Base-by-base conservation (phyloP, 2,329 filamentous ascomycete genomes). In the Fusarium mundagurra region DNA sequence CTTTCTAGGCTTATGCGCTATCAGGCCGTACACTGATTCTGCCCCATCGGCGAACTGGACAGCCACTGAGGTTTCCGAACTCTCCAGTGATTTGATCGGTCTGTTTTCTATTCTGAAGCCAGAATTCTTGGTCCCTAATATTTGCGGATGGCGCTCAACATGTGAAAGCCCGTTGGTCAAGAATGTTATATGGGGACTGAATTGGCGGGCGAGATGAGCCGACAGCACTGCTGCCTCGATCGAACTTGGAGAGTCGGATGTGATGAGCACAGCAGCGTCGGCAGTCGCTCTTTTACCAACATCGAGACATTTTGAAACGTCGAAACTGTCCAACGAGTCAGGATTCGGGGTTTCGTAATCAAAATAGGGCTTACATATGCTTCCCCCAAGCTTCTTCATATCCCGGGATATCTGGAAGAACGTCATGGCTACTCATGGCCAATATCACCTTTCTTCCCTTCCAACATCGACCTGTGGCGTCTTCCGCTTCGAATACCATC, bases 201-300 rank as follows among this genome's bases (percentile, higher is more conserved):
- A 36, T 16, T 69, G 66, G 2, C 36, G 64, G 1, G 64, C 24
- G 0, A 63, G 13, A 18, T 68, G 38, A 13, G 66, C 54, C 1
- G 55, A 54, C 12, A 62, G 31, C 6, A 68, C 41, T 1, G 55
- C 36, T 3, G 31, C 16, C 1, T 68, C 36, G 3, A 63, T 34
- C 2, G 41, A 48, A 3, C 33, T 34, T 16, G 27, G 3, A 5
- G 36, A 33, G 17, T 43, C 20, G 0, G 47, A 48, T 31, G 36
- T 29, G 8, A 68, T 18, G 29, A 69, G 13, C 5, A 33, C 18
- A 12, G 54, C 55, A 6, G 66, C 47, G 0, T 14, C 14, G 4
- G 0, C 2, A 5, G 6, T 7, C 1, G 3, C 3, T 0, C 1
- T 22, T 1, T 6, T 20, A 17, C 12, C 4, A 4, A 36, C 2